Evolutionary conservation across 1,284 basidiomycete species (phyloP).

Genomic region (Pyrrhoderma noxium): DNA sequence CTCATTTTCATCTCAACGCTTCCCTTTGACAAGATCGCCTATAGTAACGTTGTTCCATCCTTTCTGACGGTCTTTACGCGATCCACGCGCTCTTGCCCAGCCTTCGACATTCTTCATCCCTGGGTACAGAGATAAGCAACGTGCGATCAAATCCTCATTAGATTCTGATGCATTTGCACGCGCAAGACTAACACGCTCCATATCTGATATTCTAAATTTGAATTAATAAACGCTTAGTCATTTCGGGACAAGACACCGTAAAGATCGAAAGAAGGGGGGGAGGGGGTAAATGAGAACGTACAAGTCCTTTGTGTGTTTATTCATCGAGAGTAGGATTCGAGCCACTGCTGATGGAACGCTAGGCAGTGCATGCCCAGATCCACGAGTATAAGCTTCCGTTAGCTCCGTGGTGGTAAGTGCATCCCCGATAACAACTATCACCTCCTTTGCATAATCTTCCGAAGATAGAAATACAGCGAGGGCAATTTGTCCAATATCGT

Average conservation of each 20-base stretch:
- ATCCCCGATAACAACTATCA: conserved; percentile 30
- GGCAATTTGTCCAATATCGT: conserved; percentile 34
- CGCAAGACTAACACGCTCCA: conserved; percentile 27
- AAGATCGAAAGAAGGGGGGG: no score
- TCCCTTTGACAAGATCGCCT: conserved; percentile 21
- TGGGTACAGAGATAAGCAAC: conserved; percentile 24
- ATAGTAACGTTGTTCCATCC: conserved; percentile 33
- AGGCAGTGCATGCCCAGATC: conserved; percentile 28
- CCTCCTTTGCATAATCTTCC: conserved; percentile 23
- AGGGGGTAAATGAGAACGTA: conserved; percentile 21
- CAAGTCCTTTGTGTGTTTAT: conserved; percentile 29
- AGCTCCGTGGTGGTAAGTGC: conserved; percentile 27
- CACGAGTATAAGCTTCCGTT: conserved; percentile 27
- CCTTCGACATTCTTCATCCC: conserved; percentile 27
- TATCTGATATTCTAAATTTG: conserved; percentile 25
- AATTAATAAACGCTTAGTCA: neutral
- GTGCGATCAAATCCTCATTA: conserved; percentile 20
- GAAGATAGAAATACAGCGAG: conserved; percentile 31
- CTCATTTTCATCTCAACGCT: neutral
- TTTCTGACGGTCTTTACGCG: conserved; percentile 12
- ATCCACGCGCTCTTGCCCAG: conserved; percentile 26
- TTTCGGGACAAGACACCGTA: neutral
- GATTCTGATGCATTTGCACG: conserved; percentile 22
- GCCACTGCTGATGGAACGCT: conserved; percentile 28
- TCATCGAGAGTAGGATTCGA: conserved; percentile 25